phyloP scores from a whole-genome alignment of 2,329 filamentous ascomycete species.

The Cercospora sojina region DNA sequence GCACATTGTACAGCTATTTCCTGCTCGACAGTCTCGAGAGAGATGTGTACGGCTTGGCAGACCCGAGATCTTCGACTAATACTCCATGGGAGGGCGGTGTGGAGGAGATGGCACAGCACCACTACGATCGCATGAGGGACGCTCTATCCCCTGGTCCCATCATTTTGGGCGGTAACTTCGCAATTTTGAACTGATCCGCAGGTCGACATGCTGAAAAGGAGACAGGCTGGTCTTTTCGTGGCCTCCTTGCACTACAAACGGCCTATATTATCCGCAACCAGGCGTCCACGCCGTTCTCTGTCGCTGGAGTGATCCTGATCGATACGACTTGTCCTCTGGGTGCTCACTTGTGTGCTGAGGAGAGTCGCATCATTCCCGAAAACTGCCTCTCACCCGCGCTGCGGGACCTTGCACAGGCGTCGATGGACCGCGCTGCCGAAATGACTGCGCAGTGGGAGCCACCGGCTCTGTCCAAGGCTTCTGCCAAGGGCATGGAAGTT shows the following conservation, averaged over 20 bases:
- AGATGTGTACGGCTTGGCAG: background rate
- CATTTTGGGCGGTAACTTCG: background rate
- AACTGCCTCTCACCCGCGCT: too few species aligned
- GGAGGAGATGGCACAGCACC: background rate
- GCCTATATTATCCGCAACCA: background rate
- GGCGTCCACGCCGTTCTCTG: background rate
- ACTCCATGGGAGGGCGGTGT: background rate
- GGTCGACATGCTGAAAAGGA: background rate
- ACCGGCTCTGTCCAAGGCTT: too few species aligned
- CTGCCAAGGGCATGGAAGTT: too few species aligned
- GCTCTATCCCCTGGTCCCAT: background rate
- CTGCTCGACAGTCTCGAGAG: background rate
- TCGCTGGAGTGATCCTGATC: background rate
- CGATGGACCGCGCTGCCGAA: too few species aligned
- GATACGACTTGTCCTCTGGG: background rate
- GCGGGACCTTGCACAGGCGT: too few species aligned
- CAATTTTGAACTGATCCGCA: too few species aligned
- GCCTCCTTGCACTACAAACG: background rate
- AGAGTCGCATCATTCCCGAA: too few species aligned
- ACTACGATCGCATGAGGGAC: background rate
- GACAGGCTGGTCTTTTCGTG: background rate
- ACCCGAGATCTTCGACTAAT: background rate
- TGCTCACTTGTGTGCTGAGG: too few species aligned
- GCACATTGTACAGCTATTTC: background rate
- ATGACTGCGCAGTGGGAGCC: too few species aligned